These are phyloP conservation scores for Kodamaea lidongshanica DNA, from an alignment of 805 yeast genomes.

Conservation along the genomic window DNA sequence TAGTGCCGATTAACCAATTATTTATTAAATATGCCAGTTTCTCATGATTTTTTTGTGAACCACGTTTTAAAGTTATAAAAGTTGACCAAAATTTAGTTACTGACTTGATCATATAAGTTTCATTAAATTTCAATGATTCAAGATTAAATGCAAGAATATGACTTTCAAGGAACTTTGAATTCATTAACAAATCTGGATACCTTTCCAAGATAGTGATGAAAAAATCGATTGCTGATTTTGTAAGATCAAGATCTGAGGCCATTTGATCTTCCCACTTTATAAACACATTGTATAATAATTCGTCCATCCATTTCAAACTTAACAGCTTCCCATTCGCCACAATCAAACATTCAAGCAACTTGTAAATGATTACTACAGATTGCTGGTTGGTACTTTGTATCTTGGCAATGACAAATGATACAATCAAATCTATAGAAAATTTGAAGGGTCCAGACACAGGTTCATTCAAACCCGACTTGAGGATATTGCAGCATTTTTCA, in stretches of 20 bases:
- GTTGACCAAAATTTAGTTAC: constrained; percentile 51
- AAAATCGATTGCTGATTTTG: constrained; percentile 47
- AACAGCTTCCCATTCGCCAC: constrained; percentile 30
- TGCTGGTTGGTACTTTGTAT: constrained; percentile 20
- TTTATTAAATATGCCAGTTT: constrained; percentile 18
- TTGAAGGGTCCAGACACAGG: constrained; percentile 61
- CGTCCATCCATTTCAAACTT: constrained; percentile 25
- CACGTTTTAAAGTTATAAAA: constrained; percentile 41
- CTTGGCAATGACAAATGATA: constrained; percentile 31
- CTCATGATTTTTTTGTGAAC: constrained; percentile 38
- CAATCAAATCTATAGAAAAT: constrained; percentile 29
- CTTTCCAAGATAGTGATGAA: constrained; percentile 44
- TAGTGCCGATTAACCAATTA: constrained; percentile 5
- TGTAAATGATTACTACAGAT: constrained; percentile 40
- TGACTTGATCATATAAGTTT: constrained; percentile 50
- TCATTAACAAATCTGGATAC: constrained; percentile 44
- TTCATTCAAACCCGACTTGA: constrained; percentile 63
- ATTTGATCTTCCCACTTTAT: constrained; percentile 29
- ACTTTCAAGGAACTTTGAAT: constrained; percentile 19
- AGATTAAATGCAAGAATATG: constrained; percentile 26
- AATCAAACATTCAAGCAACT: constrained; percentile 41
- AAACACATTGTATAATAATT: constrained; percentile 35
- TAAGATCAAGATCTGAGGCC: constrained; percentile 52
- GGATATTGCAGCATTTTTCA: constrained; percentile 57
- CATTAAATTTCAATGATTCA: constrained; percentile 39